Base-by-base conservation (phyloP, 768 basidiomycete genomes). In the Suillus subluteus region DNA sequence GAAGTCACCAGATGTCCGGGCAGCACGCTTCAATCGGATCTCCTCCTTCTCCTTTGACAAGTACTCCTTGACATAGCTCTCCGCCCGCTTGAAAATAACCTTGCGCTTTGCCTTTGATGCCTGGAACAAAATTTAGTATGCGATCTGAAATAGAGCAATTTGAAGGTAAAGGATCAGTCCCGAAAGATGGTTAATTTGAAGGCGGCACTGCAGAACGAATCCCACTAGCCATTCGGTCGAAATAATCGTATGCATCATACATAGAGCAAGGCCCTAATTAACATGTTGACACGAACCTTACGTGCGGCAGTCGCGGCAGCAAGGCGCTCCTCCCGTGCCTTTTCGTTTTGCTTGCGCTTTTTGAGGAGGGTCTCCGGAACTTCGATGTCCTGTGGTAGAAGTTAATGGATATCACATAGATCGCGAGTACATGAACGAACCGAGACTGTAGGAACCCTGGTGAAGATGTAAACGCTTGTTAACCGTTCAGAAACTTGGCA, bases 331-430 rank as follows among this genome's bases (percentile, higher is more conserved):
- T 96, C 95, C 75, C 95, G 87, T 70, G 91, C 92, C 86, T 96
- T 96, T 86, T 97, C 95, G 76, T 90, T 96, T 84, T 95, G 92
- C 85, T 96, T 96, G 84, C 96, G 91, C 86, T 97, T 98, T 89
- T 98, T 98, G 85, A 98, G 94, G 85, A 98, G 90, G 78, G 96
- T 98, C 91, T 98, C 96, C 80, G 96, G 96, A 83, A 97, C 96
- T 88, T 96, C 92, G 79, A 98, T 90, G 77, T 90, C 88, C 93
- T 95, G 74, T 68, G 68, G 61, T 35, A 26, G 50, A 30, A 30
- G 64, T 75, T 43, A 79, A 54, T 65, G 58, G 64, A 66, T 32
- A 62, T 64, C 21, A 18, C 58, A 66, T 50, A 50, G 30, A 56
- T 50, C 13, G 26, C 32, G 32, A 32, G 43, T 40, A 21, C 65